These are phyloP conservation scores for Aphanomyces euteiches DNA, from an alignment of 352 stramenopile species.

Conservation along the genomic window DNA sequence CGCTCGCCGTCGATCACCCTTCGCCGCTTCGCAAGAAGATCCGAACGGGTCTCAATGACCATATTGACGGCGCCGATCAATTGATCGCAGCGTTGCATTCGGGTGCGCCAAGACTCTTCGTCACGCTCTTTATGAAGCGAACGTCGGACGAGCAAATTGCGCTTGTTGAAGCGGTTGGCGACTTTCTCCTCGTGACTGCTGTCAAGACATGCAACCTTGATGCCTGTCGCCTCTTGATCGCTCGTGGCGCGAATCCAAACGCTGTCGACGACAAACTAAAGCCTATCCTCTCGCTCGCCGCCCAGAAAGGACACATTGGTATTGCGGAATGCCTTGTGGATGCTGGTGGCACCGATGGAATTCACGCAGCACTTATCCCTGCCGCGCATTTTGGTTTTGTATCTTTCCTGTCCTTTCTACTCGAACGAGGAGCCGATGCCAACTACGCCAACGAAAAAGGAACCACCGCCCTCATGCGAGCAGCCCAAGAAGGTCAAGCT, in stretches of 20 bases:
- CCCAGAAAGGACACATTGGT: conserved; percentile 70
- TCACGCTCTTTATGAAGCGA: no score
- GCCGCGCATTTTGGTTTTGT: conserved; percentile 81
- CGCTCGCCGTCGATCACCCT: no score
- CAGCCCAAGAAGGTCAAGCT: conserved; percentile 76
- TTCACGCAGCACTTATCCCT: conserved; percentile 82
- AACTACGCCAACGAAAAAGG: conserved; percentile 87
- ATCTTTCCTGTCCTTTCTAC: conserved; percentile 57
- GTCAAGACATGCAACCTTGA: conserved; percentile 58
- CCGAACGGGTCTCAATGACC: no score
- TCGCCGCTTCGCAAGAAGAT: no score
- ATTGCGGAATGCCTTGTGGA: conserved; percentile 69
- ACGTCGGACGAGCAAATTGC: neutral
- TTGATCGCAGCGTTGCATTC: no score
- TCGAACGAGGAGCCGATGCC: conserved; percentile 60
- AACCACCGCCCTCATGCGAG: conserved; percentile 81
- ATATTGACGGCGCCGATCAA: no score
- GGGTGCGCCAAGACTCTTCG: no score
- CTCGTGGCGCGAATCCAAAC: conserved; percentile 75
- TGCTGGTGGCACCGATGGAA: conserved; percentile 65
- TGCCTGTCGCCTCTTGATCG: conserved; percentile 58
- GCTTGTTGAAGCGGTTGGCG: conserved; percentile 55
- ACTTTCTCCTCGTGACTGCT: conserved; percentile 78
- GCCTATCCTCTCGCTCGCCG: conserved; percentile 67
- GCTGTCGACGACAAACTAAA: conserved; percentile 81